Evolutionary conservation across 139 green algal species (phyloP).

Genomic region (Closterium sp.): DNA sequence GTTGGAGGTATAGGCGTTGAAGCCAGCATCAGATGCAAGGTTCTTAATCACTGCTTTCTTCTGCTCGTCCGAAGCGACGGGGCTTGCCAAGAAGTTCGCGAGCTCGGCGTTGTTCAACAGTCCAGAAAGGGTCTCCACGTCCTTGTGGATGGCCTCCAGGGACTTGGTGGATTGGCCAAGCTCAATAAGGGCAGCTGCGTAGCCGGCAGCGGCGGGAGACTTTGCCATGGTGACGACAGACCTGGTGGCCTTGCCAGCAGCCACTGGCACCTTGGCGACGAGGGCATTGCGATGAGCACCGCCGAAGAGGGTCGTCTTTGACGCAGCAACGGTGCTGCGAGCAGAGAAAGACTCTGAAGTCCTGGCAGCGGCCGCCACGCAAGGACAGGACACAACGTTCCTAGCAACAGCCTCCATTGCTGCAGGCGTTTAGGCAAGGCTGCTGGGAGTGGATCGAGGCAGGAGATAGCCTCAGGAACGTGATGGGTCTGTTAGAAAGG

Average conservation of each 20-base stretch:
- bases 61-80: slow-evolving; percentile 73
- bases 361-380: not conserved
- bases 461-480: not conserved
- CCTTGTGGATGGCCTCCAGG: slow-evolving; percentile 84
- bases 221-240: slow-evolving; percentile 27
- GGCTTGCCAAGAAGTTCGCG: slow-evolving; percentile 82
- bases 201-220: slow-evolving; percentile 65
- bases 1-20: slow-evolving; percentile 85
- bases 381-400: not conserved
- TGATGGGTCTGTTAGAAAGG: not conserved
- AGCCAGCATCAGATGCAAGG: slow-evolving; percentile 78
- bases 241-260: not conserved
- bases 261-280: slow-evolving; percentile 1
- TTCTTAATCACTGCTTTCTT: slow-evolving; percentile 87
- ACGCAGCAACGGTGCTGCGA: not conserved
- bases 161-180: slow-evolving; percentile 77
- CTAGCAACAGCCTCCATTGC: not conserved
- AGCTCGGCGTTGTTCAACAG: slow-evolving; percentile 64
- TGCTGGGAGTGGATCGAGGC: not conserved
- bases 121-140: slow-evolving; percentile 69
- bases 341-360: not conserved
- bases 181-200: slow-evolving; percentile 93
- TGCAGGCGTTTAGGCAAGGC: not conserved
- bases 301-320: not conserved
- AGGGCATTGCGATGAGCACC: slow-evolving; percentile 10